Evolutionary conservation across 805 yeast genomes (phyloP), one percentile per base, ranked within the genome.

Genomic region (Candida ulmi): DNA sequence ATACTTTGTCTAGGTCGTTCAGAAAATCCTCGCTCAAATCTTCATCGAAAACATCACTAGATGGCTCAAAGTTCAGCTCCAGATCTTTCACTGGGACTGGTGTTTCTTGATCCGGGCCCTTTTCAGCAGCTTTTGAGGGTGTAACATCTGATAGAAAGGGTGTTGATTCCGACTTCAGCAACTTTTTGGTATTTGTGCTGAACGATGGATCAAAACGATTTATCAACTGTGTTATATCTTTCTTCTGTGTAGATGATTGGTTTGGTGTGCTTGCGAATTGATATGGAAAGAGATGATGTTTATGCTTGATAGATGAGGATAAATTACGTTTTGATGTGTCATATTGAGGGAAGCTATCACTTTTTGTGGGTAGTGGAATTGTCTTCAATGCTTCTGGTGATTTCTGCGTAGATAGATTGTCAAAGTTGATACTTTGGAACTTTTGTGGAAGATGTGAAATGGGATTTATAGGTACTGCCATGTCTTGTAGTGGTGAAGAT

Each of bases 11-110:
- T 17, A 47, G 25, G 11, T 47, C 49, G 30, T 44, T 43, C 39
- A 52, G 21, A 27, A 55, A 48, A n/a, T 45, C 57, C 11, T 52
- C 56, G 40, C 58, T 54, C 26, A 50, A 47, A 29, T 48, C 55
- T 18, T 54, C 59, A 35, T 47, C 43, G 16, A 51, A 44, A 11
- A 45, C 25, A 30, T 51, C 57, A 40, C 52, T 51, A 0, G 52
- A 44, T 21, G 41, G 47, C 11, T 46, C 55, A 32, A 38, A 16
- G n/a, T 35, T 33, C 7, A 16, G 24, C 16, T 12, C 4, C 8
- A 24, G 11, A 11, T 12, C 23, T 33, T 17, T 11, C 11, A 13
- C 19, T 11, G 11, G 26, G 3, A 5, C 19, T 17, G 19, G 4
- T 11, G 3, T 31, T 11, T 13, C 5, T 7, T 8, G 34, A 13